Percentiles rank a stretch among this genome's conserved stretches.
These are phyloP conservation scores for Galerina marginata DNA, from an alignment of 768 basidiomycete species.

Conservation along the genomic window DNA sequence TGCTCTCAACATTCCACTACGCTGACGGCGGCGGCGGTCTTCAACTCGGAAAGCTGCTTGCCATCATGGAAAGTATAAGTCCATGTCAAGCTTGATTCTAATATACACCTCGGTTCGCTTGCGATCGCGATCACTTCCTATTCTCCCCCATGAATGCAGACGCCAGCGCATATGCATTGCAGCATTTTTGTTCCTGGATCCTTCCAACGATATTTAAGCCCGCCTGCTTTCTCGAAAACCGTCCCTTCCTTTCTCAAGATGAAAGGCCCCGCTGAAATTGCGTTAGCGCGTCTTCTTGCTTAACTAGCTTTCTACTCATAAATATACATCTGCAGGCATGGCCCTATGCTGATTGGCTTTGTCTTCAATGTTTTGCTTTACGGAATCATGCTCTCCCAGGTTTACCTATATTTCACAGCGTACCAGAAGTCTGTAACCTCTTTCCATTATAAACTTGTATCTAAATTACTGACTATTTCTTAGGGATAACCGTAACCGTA, in stretches of 20 bases:
- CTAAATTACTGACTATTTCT: not conserved
- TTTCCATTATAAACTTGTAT: not conserved
- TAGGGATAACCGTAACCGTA: too few species aligned
- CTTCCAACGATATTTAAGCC: not conserved
- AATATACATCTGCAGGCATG: conserved; percentile 40
- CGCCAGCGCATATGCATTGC: not conserved
- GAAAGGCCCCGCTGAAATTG: conserved; percentile 38
- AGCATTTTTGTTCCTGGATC: not conserved
- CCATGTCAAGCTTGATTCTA: not conserved
- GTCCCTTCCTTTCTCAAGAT: conserved; percentile 4
- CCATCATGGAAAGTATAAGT: not conserved
- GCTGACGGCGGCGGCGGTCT: not conserved
- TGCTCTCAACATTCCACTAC: not conserved
- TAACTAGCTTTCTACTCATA: not conserved
- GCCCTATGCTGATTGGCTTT: conserved; percentile 55
- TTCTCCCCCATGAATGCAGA: not conserved
- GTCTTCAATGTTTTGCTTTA: conserved; percentile 51
- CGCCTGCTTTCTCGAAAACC: not conserved
- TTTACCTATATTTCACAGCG: conserved; percentile 51
- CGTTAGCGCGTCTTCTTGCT: conserved; percentile 28
- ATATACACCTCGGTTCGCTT: not conserved
- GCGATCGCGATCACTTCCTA: not conserved
- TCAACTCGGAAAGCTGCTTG: not conserved
- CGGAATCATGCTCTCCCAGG: conserved; percentile 55
- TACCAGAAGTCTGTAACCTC: conserved; percentile 32